These are phyloP conservation scores for Penicillium cinerascens DNA, from an alignment of 495 filamentous ascomycete species.

Conservation along the genomic window DNA sequence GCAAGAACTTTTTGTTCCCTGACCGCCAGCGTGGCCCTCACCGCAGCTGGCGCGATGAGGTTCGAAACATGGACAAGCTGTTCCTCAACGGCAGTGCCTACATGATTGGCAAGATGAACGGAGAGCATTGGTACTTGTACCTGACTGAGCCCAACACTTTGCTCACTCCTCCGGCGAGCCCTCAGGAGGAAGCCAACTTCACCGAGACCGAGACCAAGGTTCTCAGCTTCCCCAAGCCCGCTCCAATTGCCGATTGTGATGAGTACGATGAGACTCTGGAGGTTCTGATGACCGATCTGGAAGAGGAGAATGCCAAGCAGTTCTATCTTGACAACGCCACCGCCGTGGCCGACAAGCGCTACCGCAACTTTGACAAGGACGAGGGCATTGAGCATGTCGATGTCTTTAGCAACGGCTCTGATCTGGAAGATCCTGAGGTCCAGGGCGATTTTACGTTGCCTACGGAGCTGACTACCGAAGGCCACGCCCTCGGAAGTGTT, in stretches of 20 bases:
- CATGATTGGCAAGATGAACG: conserved; percentile 99
- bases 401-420: conserved; percentile 74
- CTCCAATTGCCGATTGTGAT: conserved; percentile 36
- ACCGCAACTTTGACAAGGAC: conserved; percentile 48
- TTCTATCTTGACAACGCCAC: conserved; percentile 94
- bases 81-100: conserved; percentile 95
- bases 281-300: conserved; percentile 97
- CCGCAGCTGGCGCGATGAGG: conserved; percentile 95
- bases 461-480: conserved; percentile 82
- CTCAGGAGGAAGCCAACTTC: conserved; percentile 47
- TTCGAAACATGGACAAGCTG: conserved; percentile 81
- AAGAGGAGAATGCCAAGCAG: conserved; percentile 87
- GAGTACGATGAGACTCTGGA: conserved; percentile 88
- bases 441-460: conserved; percentile 56
- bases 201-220: conserved; percentile 66
- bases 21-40: conserved; percentile 93
- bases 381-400: conserved; percentile 60
- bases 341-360: conserved; percentile 78
- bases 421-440: conserved; percentile 58
- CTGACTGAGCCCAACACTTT: conserved; percentile 79
- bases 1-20: conserved; percentile 97
- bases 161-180: conserved; percentile 82
- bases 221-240: conserved; percentile 46
- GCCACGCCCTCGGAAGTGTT: conserved; percentile 87
- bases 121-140: conserved; percentile 99